A percentile compares a stretch with the other conserved stretches of the same genome.
Conservation (phyloP, 2,329 filamentous ascomycete species). For the Penicillium sp. region DNA sequence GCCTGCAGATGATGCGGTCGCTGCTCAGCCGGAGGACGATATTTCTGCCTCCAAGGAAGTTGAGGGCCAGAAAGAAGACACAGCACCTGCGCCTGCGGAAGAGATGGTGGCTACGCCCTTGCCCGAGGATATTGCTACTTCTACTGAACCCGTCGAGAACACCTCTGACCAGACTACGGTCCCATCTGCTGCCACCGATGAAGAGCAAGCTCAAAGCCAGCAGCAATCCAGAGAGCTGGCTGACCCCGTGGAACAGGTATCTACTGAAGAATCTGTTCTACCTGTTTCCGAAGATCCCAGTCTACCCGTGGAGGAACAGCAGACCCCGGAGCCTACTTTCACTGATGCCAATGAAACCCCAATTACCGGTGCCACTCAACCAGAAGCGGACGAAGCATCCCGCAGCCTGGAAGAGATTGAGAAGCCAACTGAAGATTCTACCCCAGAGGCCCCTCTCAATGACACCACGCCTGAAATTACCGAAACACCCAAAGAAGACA, state of each 20-base stretch:
- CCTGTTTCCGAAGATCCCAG: neutral
- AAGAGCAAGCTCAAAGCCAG: neutral
- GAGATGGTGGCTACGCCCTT: neutral
- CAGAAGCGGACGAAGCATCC: neutral
- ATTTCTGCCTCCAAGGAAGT: neutral
- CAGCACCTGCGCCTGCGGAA: neutral
- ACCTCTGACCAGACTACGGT: neutral
- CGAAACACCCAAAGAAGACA: constrained; percentile 13
- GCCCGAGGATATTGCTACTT: neutral
- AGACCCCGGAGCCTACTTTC: neutral
- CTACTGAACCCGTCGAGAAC: neutral
- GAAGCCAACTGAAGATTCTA: constrained; percentile 5
- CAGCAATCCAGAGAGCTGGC: neutral
- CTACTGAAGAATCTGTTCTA: neutral
- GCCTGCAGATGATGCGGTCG: neutral
- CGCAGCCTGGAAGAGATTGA: neutral
- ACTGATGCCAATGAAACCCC: constrained; percentile 2
- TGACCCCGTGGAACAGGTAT: neutral
- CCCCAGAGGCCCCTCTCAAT: neutral
- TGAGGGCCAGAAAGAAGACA: neutral
- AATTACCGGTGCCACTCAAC: neutral
- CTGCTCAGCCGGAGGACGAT: constrained; percentile 4
- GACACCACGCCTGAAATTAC: neutral
- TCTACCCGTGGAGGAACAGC: neutral
- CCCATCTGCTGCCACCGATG: neutral